Conservation (phyloP, 345 rosid species). For the Salix exigua region DNA sequence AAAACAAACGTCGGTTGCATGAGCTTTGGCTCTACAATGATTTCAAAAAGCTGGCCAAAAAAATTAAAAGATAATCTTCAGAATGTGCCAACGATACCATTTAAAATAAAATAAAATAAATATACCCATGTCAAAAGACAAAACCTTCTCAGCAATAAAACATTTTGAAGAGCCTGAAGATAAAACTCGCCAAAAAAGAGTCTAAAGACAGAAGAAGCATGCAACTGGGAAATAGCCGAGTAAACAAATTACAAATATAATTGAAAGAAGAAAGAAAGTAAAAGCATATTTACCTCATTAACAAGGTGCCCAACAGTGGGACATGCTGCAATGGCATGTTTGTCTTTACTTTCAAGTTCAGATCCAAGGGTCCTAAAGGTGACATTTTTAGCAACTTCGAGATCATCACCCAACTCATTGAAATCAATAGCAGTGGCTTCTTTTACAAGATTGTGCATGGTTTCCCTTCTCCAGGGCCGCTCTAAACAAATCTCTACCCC, state of each 20-base stretch:
- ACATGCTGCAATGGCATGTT: conserved; percentile 60
- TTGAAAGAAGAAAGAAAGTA: neutral
- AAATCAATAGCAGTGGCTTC: conserved; percentile 73
- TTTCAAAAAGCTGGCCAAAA: conserved; percentile 69
- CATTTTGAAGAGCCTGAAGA: conserved; percentile 2
- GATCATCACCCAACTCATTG: conserved; percentile 50
- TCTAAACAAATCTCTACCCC: conserved; percentile 72
- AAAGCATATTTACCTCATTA: conserved; percentile 58
- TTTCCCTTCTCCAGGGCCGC: conserved; percentile 94
- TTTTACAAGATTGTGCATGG: conserved; percentile 90
- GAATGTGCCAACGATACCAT: neutral
- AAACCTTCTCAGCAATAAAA: neutral
- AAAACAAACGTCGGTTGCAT: conserved; percentile 90
- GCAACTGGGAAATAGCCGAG: no score
- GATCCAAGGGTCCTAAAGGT: conserved; percentile 47
- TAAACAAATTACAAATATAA: no score
- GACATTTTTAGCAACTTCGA: conserved; percentile 57
- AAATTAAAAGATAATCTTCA: conserved; percentile 13
- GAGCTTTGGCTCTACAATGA: conserved; percentile 83
- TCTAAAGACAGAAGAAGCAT: neutral
- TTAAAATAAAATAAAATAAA: conserved; percentile 1
- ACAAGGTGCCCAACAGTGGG: conserved; percentile 81
- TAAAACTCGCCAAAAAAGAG: conserved; percentile 2
- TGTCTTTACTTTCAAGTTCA: conserved; percentile 65
- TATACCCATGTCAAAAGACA: neutral